phyloP scores from a whole-genome alignment of 129 eudicot species.

The Cynara cardunculus region DNA sequence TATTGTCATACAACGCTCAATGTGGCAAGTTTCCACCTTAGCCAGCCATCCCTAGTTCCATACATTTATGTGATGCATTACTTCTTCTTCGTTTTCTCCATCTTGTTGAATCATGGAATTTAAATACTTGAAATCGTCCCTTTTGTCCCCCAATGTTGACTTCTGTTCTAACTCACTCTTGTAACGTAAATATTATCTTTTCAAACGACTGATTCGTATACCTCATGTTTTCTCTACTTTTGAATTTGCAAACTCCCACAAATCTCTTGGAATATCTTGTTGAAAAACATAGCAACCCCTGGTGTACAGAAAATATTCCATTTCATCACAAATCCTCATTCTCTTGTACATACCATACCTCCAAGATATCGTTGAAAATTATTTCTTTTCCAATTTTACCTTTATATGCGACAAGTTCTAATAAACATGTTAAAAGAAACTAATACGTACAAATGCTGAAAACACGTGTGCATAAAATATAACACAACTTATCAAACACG shows the following conservation, averaged over 20 bases:
- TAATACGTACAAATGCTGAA: neutral
- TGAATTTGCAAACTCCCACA: neutral
- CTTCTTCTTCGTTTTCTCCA: neutral
- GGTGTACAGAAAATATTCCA: too few relatives aligned
- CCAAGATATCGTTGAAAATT: neutral
- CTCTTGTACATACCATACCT: too few relatives aligned
- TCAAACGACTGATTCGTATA: neutral
- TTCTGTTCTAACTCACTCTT: neutral
- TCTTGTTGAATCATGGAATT: neutral
- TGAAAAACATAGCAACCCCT: too few relatives aligned
- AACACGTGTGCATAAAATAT: neutral
- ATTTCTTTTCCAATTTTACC: neutral
- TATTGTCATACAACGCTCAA: neutral
- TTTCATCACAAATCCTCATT: too few relatives aligned
- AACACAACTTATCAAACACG: conserved; percentile 23
- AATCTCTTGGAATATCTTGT: neutral
- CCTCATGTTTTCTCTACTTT: neutral
- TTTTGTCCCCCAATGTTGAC: neutral
- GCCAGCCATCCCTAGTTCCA: neutral
- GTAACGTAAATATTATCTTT: neutral
- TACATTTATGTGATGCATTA: neutral
- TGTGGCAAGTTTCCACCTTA: neutral
- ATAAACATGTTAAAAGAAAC: too few relatives aligned
- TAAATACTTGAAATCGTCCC: neutral
- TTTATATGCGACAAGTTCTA: neutral